Base-by-base conservation (phyloP, 352 stramenopile species). In the Elongisporangium undulatum region DNA sequence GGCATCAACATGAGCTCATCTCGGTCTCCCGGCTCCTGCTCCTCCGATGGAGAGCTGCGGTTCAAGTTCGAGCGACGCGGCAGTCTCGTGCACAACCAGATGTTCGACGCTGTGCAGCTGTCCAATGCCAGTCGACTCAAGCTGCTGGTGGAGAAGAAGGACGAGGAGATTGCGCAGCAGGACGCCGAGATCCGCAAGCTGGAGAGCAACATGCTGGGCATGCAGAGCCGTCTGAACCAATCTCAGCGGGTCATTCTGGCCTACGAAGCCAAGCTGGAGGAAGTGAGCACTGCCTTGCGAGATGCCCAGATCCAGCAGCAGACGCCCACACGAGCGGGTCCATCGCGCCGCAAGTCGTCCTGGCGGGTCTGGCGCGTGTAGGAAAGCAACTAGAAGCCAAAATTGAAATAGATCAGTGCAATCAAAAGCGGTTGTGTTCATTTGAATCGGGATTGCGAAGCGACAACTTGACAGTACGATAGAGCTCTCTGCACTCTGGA, bases 61-160 rank as follows among this genome's bases (percentile, higher is more conserved):
- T 87, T 94, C 61, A 87, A 85, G 38, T 92, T 87, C 61, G 63
- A 73, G 45, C 79, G 82, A 21, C 77, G 79, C 12, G 82, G 80
- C 22, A 90, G 78, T 29, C 60, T 85, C 9, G 80, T 94, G 55
- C 82, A 92, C 51, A 71, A 85, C 21, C 78, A 90, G 48, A 94
- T 94, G 82, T 94, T 94, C 56, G 82, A 92, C 63, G 77, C 80
- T 15, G 82, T 88, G 20, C 85, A 87, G 66, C 59, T 90, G 26
- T 88, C 81, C 51, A 80, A 93, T 56, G 68, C 90, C 48, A 90
- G 79, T 62, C 77, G 78, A 2, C 69, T 93, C 22, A 80, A 74
- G 55, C 59, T 90, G 51, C 79, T 88, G 53, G 22, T 93, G 20
- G 69, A 85, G 26, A 82, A 85, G 55, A 89, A 87, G 56, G 78